Percentiles rank a stretch among this genome's conserved stretches.
These are phyloP conservation scores for Myrica gale DNA, from an alignment of 306 rosid species.

Conservation along the genomic window DNA sequence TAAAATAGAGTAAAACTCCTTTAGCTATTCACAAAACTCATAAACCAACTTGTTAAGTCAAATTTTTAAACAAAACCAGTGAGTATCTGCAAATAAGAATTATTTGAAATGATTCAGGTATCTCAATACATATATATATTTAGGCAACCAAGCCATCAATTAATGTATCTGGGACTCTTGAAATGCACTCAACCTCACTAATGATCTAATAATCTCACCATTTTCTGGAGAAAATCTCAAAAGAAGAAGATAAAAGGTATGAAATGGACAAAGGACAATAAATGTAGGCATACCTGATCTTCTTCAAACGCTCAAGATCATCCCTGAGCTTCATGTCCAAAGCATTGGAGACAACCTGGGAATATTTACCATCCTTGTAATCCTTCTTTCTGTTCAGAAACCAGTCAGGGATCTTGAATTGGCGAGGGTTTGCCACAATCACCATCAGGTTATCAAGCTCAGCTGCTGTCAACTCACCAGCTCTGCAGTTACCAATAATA, in stretches of 20 bases:
- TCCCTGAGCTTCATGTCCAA: constrained; percentile 87
- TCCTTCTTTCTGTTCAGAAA: constrained; percentile 77
- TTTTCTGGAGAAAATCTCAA: too few species aligned
- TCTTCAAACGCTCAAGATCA: constrained; percentile 85
- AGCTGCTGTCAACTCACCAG: constrained; percentile 61
- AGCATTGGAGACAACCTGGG: constrained; percentile 72
- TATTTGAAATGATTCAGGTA: too few species aligned
- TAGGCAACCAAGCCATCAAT: not conserved
- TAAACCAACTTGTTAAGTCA: not conserved
- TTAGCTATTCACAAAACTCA: not conserved
- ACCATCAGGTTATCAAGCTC: constrained; percentile 67
- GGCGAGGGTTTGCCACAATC: constrained; percentile 60
- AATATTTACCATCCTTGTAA: constrained; percentile 69
- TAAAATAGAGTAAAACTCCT: not conserved
- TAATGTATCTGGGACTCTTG: not conserved
- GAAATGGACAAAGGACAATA: not conserved
- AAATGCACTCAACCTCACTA: too few species aligned
- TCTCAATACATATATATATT: too few species aligned
- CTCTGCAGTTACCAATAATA: constrained; percentile 38
- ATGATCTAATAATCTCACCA: too few species aligned
- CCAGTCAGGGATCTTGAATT: constrained; percentile 80
- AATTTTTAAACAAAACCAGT: too few species aligned
- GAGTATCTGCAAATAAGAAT: too few species aligned
- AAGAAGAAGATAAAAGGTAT: not conserved
- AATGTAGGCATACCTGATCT: constrained; percentile 54